Base-by-base conservation (phyloP, 352 stramenopile species). In the Pythium rhizo-oryzae region DNA sequence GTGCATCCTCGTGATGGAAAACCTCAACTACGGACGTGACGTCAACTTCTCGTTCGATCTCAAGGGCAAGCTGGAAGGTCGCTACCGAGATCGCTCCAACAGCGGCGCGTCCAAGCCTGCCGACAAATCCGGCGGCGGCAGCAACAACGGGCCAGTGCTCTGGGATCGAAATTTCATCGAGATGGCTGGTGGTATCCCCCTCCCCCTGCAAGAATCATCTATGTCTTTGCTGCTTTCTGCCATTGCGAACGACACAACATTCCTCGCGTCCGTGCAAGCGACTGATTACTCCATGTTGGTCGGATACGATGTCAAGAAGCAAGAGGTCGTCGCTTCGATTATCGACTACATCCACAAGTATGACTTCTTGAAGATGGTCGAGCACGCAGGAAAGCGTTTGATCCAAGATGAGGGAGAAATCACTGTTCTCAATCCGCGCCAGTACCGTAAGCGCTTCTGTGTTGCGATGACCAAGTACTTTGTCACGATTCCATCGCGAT, bases 341-440 rank as follows among this genome's bases (percentile, higher is more conserved):
- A 96, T 96, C 55, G 89, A 96, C 60, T 96, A 96, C 57, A 94
- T 96, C 57, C 86, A 94, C 75, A 95, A 96, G 69, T 96, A 96
- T 57, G 89, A 95, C 50, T 93, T 96, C 51, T 85, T 95, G 80
- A 96, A 96, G 67, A 94, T 94, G 81, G 89, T 96, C 43, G 89
- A 96, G 66, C 87, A 96, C 68, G 85, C 87, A 5, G 85, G 89
- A 13, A 96, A 96, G 65, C 80, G 87, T n/a, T 41, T 96, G 39
- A 94, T 95, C 33, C 89, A 96, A 67, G 89, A 95, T 44, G 89
- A 96, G 78, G 85, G 86, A 33, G 89, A 96, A 61, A 96, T 96
- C 66, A 96, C 89, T 0, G 86, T 96, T 37, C 67, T 95, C 21
- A 94, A 95, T 52, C 89, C 89, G 23, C 91, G 91, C 55, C 87